Conservation (phyloP, 78 protist species). For the Polysphondylium violaceum region DNA sequence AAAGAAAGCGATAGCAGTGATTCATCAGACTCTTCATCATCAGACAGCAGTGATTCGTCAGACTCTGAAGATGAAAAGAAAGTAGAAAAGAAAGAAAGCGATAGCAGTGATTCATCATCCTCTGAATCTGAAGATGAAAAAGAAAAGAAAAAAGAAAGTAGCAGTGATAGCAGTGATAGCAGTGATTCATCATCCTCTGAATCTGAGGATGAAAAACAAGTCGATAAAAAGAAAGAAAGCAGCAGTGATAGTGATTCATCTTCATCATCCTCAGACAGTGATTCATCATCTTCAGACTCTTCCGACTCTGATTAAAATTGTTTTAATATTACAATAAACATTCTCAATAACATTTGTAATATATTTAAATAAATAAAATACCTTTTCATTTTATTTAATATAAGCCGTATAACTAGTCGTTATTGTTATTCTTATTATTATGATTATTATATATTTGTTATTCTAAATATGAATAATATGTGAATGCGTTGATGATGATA, state of each 20-base stretch:
- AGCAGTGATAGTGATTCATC: background rate
- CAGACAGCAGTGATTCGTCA: background rate
- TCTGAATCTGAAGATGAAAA: background rate
- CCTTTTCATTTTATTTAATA: background rate
- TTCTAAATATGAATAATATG: too few species aligned
- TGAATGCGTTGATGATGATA: too few species aligned
- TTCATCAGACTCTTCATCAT: background rate
- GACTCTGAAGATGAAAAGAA: conserved; percentile 17
- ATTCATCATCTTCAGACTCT: background rate
- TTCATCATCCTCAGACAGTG: background rate
- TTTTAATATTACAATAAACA: background rate
- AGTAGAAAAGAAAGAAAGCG: background rate
- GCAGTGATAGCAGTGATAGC: background rate
- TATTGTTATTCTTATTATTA: background rate
- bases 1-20: background rate
- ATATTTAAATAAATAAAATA: background rate
- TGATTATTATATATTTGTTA: too few species aligned
- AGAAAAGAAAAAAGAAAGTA: background rate
- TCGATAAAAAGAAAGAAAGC: background rate
- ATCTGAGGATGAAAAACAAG: background rate
- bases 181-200: background rate
- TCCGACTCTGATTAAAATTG: background rate
- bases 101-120: conserved; percentile 6
- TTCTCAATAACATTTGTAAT: background rate
- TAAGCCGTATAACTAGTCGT: too few species aligned